A percentile compares a stretch with the other conserved stretches of the same genome.
These are phyloP conservation scores for Penicillium canariense DNA, from an alignment of 495 filamentous ascomycete species.

Conservation along the genomic window DNA sequence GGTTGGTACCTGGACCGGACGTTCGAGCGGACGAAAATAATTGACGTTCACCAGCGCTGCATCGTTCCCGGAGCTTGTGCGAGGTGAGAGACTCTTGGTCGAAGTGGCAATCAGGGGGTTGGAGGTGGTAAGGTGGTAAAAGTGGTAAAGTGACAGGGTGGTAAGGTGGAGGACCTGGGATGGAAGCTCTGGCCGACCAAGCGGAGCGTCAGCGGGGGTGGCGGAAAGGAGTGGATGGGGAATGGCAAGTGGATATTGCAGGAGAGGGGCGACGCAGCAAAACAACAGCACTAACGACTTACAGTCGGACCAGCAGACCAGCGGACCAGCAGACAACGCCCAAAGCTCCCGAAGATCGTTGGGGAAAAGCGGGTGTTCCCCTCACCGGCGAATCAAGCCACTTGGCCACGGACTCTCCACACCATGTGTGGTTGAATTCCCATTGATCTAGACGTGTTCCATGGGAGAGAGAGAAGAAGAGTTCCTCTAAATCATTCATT, in stretches of 20 bases:
- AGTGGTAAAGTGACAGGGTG: not conserved
- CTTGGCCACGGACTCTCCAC: not conserved
- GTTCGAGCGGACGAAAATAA: constrained; percentile 23
- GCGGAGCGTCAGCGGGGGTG: constrained; percentile 2
- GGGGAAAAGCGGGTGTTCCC: not conserved
- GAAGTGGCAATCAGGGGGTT: constrained; percentile 11
- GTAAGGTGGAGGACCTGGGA: not conserved
- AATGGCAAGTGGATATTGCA: not conserved
- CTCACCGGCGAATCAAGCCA: constrained; percentile 4
- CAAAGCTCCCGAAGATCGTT: not conserved
- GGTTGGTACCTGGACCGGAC: constrained; percentile 30
- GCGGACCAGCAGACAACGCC: not conserved
- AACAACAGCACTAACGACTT: too few relatives aligned
- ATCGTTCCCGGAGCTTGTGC: constrained; percentile 19
- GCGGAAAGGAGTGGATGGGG: not conserved
- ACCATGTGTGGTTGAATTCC: too few relatives aligned
- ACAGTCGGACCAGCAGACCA: too few relatives aligned
- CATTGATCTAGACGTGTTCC: too few relatives aligned
- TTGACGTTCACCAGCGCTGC: constrained; percentile 20
- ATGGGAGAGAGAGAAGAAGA: too few relatives aligned
- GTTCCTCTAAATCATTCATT: too few relatives aligned
- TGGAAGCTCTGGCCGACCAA: constrained; percentile 6
- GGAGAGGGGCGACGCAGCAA: too few relatives aligned
- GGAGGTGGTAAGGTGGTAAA: too few relatives aligned
- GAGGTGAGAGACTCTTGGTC: constrained; percentile 5